Evolutionary conservation across 2,329 filamentous ascomycete species (phyloP), one percentile per base, ranked within the genome.

Genomic region (Ophiosphaerella korrae): DNA sequence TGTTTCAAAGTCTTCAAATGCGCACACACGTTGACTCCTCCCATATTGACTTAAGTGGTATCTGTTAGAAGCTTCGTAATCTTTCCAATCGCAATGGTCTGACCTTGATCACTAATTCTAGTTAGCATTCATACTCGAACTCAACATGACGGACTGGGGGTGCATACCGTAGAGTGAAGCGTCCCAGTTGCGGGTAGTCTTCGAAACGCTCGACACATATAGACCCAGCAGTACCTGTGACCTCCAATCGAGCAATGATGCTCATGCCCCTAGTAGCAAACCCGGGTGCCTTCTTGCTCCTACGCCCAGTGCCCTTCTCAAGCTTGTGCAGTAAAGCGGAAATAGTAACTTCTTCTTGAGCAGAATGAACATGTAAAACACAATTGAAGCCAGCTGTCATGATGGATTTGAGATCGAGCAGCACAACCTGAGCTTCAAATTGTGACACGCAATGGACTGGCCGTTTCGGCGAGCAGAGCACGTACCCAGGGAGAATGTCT

Each of bases 51-150:
- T 45, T 34, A 46, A 32, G 39, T 52, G 13, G 53, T 47, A 34
- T 73, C 71, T 2, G 70, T 73, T 57, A 89, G 85, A 54, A 99
- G 84, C 83, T 92, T 97, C 53, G 91, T 97, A 74, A 99, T 95
- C 84, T 99, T 99, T 70, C 94, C 94, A 78, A 99, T 99, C 49
- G 94, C 94, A 79, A 99, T 97, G 0, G 94, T 99, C 89, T 97
- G 93, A 67, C 94, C 94, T 87, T 97, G 70, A 48, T 67, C 47
- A 71, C 57, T 63, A 44, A 21, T 48, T 18, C 31, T 34, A 64
- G 71, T 72, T 63, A 73, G 69, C 45, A 16, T 11, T n/a, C 31
- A 13, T 24, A 34, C 6, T 26, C n/a, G 5, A 12, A 5, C 8
- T 9, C 23, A 29, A 6, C 18, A 23, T 3, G 35, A 35, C 14